These are phyloP conservation scores for Pontederia paniculata DNA, from an alignment of 176 grass and related monocot genomes.

Conservation along the genomic window DNA sequence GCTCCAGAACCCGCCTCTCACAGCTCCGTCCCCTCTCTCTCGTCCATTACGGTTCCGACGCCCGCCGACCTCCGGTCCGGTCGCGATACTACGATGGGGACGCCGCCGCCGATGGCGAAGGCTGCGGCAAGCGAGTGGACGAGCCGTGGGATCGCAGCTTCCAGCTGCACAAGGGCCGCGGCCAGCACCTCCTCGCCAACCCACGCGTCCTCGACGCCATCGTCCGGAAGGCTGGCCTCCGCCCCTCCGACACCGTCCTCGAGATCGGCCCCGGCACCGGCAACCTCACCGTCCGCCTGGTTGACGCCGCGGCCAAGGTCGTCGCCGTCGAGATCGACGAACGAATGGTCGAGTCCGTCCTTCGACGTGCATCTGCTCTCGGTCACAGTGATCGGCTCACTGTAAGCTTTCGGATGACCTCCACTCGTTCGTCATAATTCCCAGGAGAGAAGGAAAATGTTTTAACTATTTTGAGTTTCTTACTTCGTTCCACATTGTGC, in stretches of 20 bases:
- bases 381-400: conserved; percentile 36
- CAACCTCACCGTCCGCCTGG: conserved; percentile 69
- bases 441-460: neutral
- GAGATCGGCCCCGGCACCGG: conserved; percentile 78
- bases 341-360: conserved; percentile 63
- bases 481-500: neutral
- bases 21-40: conserved; percentile 3
- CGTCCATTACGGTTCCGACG: conserved; percentile 1
- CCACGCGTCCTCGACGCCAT: conserved; percentile 73
- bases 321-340: conserved; percentile 61
- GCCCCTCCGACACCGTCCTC: conserved; percentile 50
- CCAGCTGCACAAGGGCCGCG: conserved; percentile 54
- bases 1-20: no score
- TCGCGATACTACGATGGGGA: neutral
- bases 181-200: conserved; percentile 74
- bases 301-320: conserved; percentile 30
- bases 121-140: neutral
- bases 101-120: neutral
- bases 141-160: conserved; percentile 66
- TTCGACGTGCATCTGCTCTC: conserved; percentile 31
- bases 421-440: conserved; percentile 41
- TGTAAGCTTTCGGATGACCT: conserved; percentile 20
- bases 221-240: conserved; percentile 27
- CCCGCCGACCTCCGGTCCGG: no score
- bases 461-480: neutral